These are phyloP conservation scores for Pythium volutum DNA, from an alignment of 352 stramenopile species.

Conservation along the genomic window DNA sequence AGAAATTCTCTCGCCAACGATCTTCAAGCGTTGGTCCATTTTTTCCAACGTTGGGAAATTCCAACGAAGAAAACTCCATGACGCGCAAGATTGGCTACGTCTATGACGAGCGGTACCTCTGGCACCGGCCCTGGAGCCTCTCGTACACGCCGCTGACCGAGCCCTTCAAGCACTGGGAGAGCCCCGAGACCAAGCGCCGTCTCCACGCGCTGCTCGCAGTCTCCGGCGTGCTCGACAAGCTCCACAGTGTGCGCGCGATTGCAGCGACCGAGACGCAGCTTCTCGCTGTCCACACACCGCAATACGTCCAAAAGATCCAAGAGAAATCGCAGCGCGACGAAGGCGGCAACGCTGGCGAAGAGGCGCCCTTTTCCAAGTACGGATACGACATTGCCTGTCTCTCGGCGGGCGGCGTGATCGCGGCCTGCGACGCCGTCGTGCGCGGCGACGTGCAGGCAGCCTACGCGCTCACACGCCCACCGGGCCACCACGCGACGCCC, in stretches of 20 bases:
- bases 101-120: conserved; percentile 79
- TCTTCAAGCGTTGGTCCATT: not conserved
- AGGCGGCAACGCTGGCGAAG: conserved; percentile 67
- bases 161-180: conserved; percentile 78
- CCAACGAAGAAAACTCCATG: conserved; percentile 14
- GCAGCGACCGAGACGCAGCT: conserved; percentile 47
- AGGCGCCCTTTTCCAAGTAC: conserved; percentile 68
- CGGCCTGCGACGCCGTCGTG: conserved; percentile 59
- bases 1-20: not conserved
- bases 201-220: conserved; percentile 77
- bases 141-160: conserved; percentile 50
- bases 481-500: conserved; percentile 63
- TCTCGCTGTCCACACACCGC: conserved; percentile 47
- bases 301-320: conserved; percentile 55
- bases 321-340: conserved; percentile 46
- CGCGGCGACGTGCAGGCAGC: conserved; percentile 33
- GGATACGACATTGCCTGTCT: conserved; percentile 73
- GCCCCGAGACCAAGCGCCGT: conserved; percentile 74
- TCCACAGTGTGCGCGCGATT: conserved; percentile 33
- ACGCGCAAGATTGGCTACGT: conserved; percentile 59
- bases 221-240: conserved; percentile 54
- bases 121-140: conserved; percentile 60
- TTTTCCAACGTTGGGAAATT: not conserved
- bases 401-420: conserved; percentile 62
- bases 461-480: conserved; percentile 67